Base-by-base conservation (phyloP, 2,329 filamentous ascomycete species). In the Trichoderma aggressivum region DNA sequence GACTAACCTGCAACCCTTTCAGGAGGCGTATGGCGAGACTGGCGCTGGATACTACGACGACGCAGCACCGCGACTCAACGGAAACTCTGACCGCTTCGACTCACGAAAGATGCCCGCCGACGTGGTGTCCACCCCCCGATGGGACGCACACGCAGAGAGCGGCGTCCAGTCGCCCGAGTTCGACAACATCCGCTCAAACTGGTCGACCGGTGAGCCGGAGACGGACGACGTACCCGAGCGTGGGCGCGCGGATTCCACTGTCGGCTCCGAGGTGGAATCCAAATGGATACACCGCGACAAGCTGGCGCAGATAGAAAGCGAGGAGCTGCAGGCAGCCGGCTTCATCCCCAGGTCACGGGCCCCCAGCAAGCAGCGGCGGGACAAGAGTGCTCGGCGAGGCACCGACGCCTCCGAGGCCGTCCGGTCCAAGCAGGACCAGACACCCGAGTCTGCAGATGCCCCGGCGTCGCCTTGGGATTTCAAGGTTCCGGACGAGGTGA, bases 281-380 rank as follows among this genome's bases (percentile, higher is more conserved):
- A 91, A 93, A 80, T 96, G 93, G 93, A 95, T 96, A 76, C 93
- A 96, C 78, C 86, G 93, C 70, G 93, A 96, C 81, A 95, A 95
- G 81, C 82, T 96, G 73, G 92, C 92, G 69, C 89, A 88, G 78
- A 96, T 95, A 75, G 93, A 96, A 81, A 95, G 85, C 75, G 87
- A 90, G 77, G 93, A 96, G 81, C 86, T 96, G 73, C 91, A 94
- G 79, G 92, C 92, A 72, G 92, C 92, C 7, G 93, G 92, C 34
- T 84, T 87, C 64, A 78, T 91, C 72, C 85, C 89, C 73, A 82
- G 84, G 76, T 77, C 86, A 36, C 82, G 88, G 74, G 82, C 88
- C 66, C 82, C 86, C 65, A 86, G 88, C 81, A 83, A 84, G 74
- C 83, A 82, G 76, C 75, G 81, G 70, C 74, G 80, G 73, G 79